Evolutionary conservation across 176 grass and related monocot genomes (phyloP), one percentile per base, ranked within the genome.

Genomic region (Zoysia pacifica): DNA sequence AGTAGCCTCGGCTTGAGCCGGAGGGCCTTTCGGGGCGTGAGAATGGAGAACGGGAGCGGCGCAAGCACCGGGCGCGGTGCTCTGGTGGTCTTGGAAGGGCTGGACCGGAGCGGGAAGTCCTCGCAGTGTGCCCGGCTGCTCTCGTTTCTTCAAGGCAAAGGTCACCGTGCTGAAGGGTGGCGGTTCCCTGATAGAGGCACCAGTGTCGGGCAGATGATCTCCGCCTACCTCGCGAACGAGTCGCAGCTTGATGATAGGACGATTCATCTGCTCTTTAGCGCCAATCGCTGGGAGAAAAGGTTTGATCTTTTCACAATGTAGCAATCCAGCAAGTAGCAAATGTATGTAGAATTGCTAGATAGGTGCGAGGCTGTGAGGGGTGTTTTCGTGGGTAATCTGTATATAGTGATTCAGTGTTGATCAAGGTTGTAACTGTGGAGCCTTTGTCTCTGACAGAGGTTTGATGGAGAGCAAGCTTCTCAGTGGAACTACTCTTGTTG

Each of bases 231-330:
- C 11, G 61, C 89, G 9, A 97, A 97, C 8, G 90, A 93, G 49
- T 97, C 90, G 9, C 80, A 94, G 48, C 89, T 97, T 49, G 92
- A 97, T 85, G 95, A 97, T 43, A 90, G 87, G 72, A 81, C 87
- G 10, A 76, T 97, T 48, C 92, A 97, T 81, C 50, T 97, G 81
- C 92, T 94, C 59, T 97, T 97, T 83, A 93, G 91, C 58, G 95
- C 95, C 6, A 97, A 97, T 72, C 88, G 95, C 58, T 98, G 88
- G 90, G 92, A 98, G 83, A 98, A 94, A 84, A 93, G 90, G 88
- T 94, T 51, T 66, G 48, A 20, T 87, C 59, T 48, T 73, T 6
- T 73, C 19, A 47, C 0, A 36, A 28, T 83, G 12, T 72, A 14
- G 7, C 2, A 19, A 15, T 28, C 28, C 28, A 28, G 28, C 28